Base-by-base conservation (phyloP, 345 rosid genomes). In the Euphorbia lathyris region DNA sequence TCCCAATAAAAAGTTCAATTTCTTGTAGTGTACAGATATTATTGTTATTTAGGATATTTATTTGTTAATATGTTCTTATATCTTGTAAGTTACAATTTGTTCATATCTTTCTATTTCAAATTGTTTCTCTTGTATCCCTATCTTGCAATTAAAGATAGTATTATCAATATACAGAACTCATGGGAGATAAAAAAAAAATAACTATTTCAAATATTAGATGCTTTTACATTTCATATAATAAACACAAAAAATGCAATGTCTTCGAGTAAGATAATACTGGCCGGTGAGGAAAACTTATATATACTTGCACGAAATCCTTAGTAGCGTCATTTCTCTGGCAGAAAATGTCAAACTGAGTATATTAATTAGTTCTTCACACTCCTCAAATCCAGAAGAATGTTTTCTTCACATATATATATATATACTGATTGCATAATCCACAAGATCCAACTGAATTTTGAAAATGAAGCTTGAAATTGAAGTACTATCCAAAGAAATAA, bases 381-480 rank as follows among this genome's bases (percentile, higher is more conserved):
- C 19, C 19, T 51, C 2, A 51, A 51, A 51, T 51, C 25, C 52
- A 47, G 52, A 19, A 47, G 52, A 47, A 47, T 12, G 5, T 22
- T 19, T 52, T 25, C 12, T 52, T 12, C 20, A 5, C 26, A 51
- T 51, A 51, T 55, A 25, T n/a, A n/a, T 52, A 52, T 52, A 3
- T 20, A 12, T 57, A 20, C 10, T 20, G 25, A 51, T 19, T 51
- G 25, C 56, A 51, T 4, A 19, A 19, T 34, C 38, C 3, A 19
- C 6, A 7, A 13, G 11, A 45, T 19, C 23, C 23, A 51, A 7
- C 11, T 19, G 10, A 51, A 20, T 8, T 51, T 51, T 5, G n/a
- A 36, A 36, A 34, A 76, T 67, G 77, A 61, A 67, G 66, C 55
- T 84, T 4, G 68, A 72, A 53, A 62, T 71, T 7, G 75, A 82